Percentiles rank a stretch among this genome's conserved stretches.
Evolutionary conservation across 2,329 filamentous ascomycete genomes (phyloP).

Genomic region (Penicillium sp.): DNA sequence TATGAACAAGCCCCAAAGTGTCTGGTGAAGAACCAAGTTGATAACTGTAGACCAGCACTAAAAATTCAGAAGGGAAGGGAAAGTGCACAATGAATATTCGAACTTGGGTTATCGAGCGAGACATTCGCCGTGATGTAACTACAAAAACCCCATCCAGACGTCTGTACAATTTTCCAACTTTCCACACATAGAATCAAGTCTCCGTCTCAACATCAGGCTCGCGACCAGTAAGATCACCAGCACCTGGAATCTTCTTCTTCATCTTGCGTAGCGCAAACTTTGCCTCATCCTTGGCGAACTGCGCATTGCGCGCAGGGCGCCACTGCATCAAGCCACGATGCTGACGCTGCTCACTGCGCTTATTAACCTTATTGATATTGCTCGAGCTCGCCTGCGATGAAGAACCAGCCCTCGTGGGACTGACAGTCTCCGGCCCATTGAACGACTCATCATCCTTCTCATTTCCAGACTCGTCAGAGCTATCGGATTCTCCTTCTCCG

Average conservation of each 20-base stretch:
- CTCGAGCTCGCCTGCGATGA: constrained; percentile 16
- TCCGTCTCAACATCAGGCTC: constrained; percentile 87
- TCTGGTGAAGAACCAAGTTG: too few relatives aligned
- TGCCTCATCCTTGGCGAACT: constrained; percentile 83
- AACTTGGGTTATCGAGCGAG: background rate
- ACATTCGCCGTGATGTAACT: background rate
- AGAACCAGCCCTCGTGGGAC: constrained; percentile 9
- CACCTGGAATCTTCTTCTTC: constrained; percentile 61
- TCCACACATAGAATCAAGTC: constrained; percentile 21
- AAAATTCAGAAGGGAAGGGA: too few relatives aligned
- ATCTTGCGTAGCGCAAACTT: constrained; percentile 71
- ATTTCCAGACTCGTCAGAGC: constrained; percentile 7
- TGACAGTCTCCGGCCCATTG: constrained; percentile 16
- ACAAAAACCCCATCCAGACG: background rate
- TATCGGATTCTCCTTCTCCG: constrained; percentile 25
- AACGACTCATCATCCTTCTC: constrained; percentile 2
- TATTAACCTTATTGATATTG: constrained; percentile 35
- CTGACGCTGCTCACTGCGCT: constrained; percentile 64
- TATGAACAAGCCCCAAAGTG: too few relatives aligned
- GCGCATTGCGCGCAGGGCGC: constrained; percentile 78
- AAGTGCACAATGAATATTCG: background rate
- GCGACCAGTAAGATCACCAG: constrained; percentile 65
- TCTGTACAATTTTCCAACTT: background rate
- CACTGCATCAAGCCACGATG: constrained; percentile 93
- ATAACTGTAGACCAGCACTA: too few relatives aligned